Conservation (phyloP, 805 yeast genomes). For the Limtongia smithiae region DNA sequence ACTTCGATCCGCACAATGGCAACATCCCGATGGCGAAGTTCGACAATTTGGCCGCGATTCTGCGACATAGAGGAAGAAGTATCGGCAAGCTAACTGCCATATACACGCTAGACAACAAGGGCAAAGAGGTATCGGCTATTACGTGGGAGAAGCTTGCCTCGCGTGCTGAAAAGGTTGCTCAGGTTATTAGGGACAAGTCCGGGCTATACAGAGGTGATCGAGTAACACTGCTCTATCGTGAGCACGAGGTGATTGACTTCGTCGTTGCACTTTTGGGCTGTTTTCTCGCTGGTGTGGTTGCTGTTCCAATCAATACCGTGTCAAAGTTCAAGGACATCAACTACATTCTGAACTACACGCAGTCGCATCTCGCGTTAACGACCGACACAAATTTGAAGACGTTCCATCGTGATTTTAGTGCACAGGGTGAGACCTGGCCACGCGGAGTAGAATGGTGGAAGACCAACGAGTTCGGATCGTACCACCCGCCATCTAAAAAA, state of each 20-base stretch:
- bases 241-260: constrained; percentile 79
- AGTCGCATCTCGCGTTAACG: constrained; percentile 70
- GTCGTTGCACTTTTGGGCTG: constrained; percentile 85
- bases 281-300: constrained; percentile 87
- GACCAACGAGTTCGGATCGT: constrained; percentile 81
- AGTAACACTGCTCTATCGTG: constrained; percentile 78
- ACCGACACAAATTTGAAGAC: constrained; percentile 76
- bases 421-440: constrained; percentile 61
- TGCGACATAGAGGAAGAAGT: constrained; percentile 66
- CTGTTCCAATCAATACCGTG: constrained; percentile 82
- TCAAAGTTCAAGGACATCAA: constrained; percentile 61
- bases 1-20: constrained; percentile 40
- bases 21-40: constrained; percentile 36
- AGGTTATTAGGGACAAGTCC: constrained; percentile 68
- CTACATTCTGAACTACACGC: constrained; percentile 68
- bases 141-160: constrained; percentile 87
- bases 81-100: constrained; percentile 70
- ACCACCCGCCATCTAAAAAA: constrained; percentile 54
- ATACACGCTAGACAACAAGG: constrained; percentile 66
- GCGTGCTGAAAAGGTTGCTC: constrained; percentile 83
- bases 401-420: constrained; percentile 58
- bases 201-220: constrained; percentile 77
- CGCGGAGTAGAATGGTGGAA: constrained; percentile 70
- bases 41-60: constrained; percentile 65
- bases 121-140: constrained; percentile 71